These are phyloP conservation scores for Smallanthus sonchifolius DNA, from an alignment of 129 eudicot species.

Conservation along the genomic window DNA sequence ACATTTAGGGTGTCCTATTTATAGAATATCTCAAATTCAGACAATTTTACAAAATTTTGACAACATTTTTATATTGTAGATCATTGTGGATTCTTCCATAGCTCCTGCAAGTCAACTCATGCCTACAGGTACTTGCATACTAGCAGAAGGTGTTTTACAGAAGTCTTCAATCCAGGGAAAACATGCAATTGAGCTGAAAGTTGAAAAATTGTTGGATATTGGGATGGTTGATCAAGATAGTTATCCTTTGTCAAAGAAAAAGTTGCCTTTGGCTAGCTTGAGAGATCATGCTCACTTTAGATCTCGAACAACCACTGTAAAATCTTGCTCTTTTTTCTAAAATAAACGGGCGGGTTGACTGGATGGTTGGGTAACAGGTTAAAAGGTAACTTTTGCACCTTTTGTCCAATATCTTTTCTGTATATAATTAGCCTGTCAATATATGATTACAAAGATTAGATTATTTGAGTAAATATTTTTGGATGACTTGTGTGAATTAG, in stretches of 20 bases:
- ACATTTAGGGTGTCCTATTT: neutral
- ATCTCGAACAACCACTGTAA: slow-evolving; percentile 81
- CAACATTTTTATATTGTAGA: slow-evolving; percentile 26
- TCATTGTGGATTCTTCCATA: slow-evolving; percentile 66
- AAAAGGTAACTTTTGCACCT: neutral
- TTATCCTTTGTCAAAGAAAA: slow-evolving; percentile 81
- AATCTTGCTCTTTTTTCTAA: neutral
- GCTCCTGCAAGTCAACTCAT: slow-evolving; percentile 56
- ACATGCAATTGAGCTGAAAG: slow-evolving; percentile 61
- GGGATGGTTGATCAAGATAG: slow-evolving; percentile 66
- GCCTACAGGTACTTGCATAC: slow-evolving; percentile 76
- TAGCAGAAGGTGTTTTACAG: slow-evolving; percentile 79
- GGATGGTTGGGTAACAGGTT: neutral
- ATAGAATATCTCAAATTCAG: neutral
- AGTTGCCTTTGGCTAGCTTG: slow-evolving; percentile 62
- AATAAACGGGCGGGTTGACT: neutral
- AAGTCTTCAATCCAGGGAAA: slow-evolving; percentile 53
- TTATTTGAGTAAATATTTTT: too few species aligned
- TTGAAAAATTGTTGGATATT: slow-evolving; percentile 60
- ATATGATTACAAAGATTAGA: too few species aligned
- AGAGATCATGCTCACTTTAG: slow-evolving; percentile 75
- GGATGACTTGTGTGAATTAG: too few species aligned
- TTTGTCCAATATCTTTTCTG: too few species aligned
- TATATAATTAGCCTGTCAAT: too few species aligned
- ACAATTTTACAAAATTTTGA: neutral